phyloP scores from a whole-genome alignment of 2,329 filamentous ascomycete species.

The Neonectria hederae region DNA sequence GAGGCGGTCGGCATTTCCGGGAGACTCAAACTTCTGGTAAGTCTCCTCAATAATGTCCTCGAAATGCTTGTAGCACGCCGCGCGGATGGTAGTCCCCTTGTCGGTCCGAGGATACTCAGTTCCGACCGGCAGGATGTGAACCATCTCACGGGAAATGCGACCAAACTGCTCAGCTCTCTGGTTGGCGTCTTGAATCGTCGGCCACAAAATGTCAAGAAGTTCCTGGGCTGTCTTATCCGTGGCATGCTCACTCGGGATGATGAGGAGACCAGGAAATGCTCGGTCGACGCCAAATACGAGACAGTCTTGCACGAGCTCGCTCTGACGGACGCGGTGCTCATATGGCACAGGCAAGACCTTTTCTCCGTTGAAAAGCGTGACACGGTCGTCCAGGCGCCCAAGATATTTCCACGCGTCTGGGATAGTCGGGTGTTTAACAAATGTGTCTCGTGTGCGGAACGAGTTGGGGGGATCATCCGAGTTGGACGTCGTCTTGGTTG shows the following conservation, averaged over 20 bases:
- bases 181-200: slow-evolving; percentile 60
- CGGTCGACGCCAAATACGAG: slow-evolving; percentile 65
- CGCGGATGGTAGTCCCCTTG: slow-evolving; percentile 62
- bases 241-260: slow-evolving; percentile 58
- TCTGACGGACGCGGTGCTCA: slow-evolving; percentile 63
- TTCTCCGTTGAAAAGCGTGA: slow-evolving; percentile 56
- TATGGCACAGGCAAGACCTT: slow-evolving; percentile 56
- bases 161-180: slow-evolving; percentile 59
- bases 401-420: slow-evolving; percentile 56
- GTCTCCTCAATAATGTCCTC: slow-evolving; percentile 52
- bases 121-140: slow-evolving; percentile 57
- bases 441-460: slow-evolving; percentile 55
- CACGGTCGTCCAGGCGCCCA: slow-evolving; percentile 54
- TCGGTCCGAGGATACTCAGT: slow-evolving; percentile 59
- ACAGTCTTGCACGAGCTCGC: slow-evolving; percentile 61
- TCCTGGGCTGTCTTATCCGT: slow-evolving; percentile 52
- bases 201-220: slow-evolving; percentile 58
- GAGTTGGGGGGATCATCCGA: slow-evolving; percentile 54
- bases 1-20: not conserved
- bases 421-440: slow-evolving; percentile 51
- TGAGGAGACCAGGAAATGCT: slow-evolving; percentile 60
- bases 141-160: slow-evolving; percentile 62
- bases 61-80: slow-evolving; percentile 57
- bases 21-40: slow-evolving; percentile 40
- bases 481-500: slow-evolving; percentile 45